Base-by-base conservation (phyloP, 257 asterid genomes). In the Leptodermis oblonga region DNA sequence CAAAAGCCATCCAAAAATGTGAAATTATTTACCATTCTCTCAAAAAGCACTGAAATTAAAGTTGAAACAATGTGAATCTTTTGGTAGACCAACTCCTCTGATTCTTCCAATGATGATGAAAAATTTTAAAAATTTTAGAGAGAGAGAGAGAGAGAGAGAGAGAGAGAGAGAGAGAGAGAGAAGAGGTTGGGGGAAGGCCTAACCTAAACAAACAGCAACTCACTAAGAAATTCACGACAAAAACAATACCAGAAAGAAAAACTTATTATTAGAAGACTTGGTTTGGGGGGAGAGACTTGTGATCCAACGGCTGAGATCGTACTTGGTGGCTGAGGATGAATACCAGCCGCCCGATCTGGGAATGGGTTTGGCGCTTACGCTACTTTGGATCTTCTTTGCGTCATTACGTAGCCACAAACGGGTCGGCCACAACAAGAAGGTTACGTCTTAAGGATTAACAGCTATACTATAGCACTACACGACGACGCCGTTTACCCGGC, bases 201-300 rank as follows among this genome's bases (percentile, higher is more conserved):
- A 85, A 84, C 91, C 97, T 87, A 82, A 90, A 84, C 89, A 86
- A 87, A 75, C 88, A 82, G 95, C 91, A 84, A 86, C 96, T 34
- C 17, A 60, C 65, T 85, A 81, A 82, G 81, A 88, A 86, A 77
- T 86, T 84, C 85, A 86, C 92, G 74, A 77, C 72, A 83, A 78
- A 42, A 59, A 77, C 67, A 80, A n/a, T 46, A 78, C 80, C 71
- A n/a, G 23, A 49, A 49, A 2, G 13, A 20, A 20, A 49, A 49
- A 22, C 7, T 0, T 0, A 52, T n/a, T n/a, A n/a, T 70, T 39
- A 18, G 11, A 13, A 28, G 56, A 30, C 39, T 25, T n/a, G 45
- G 67, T 36, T 22, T 80, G 1, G 65, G 36, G n/a, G 83, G 78
- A 67, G 73, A 66, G 77, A 54, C 46, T 34, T 43, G 43, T 79